Percentiles rank a stretch among this genome's conserved stretches.
These are phyloP conservation scores for Salix arbutifolia DNA, from an alignment of 345 rosid genomes.

Conservation along the genomic window DNA sequence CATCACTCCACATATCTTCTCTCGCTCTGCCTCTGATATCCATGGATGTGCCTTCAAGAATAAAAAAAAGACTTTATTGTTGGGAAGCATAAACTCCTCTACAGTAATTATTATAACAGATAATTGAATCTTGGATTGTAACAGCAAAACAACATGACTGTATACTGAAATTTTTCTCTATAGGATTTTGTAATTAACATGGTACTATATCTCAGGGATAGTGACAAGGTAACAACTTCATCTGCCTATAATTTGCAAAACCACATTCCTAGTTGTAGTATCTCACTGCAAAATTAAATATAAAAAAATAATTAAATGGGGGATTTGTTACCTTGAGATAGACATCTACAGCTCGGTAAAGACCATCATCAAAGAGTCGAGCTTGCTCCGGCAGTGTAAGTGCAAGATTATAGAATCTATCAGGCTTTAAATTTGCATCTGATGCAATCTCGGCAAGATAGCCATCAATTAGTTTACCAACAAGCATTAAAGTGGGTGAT, in stretches of 20 bases:
- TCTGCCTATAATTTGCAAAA: background rate
- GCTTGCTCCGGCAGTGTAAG: slow-evolving; percentile 76
- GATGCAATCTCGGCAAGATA: slow-evolving; percentile 89
- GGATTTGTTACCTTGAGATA: slow-evolving; percentile 68
- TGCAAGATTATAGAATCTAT: slow-evolving; percentile 62
- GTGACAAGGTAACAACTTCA: too few relatives aligned
- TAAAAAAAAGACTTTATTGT: background rate
- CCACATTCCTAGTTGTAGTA: background rate
- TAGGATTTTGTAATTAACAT: background rate
- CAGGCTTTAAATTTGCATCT: slow-evolving; percentile 83
- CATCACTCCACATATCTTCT: slow-evolving; percentile 73
- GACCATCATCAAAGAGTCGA: slow-evolving; percentile 91
- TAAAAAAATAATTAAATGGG: too few relatives aligned
- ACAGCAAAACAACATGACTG: background rate
- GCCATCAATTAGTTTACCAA: slow-evolving; percentile 90
- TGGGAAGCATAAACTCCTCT: background rate
- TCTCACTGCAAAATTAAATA: background rate
- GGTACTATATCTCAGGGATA: background rate
- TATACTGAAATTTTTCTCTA: background rate
- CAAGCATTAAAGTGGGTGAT: slow-evolving; percentile 64
- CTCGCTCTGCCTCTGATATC: slow-evolving; percentile 76
- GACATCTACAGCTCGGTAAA: slow-evolving; percentile 90
- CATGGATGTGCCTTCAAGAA: slow-evolving; percentile 77
- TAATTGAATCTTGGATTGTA: background rate
- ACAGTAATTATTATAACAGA: background rate